These are phyloP conservation scores for Suillus paluster DNA, from an alignment of 768 basidiomycete species.

Conservation along the genomic window DNA sequence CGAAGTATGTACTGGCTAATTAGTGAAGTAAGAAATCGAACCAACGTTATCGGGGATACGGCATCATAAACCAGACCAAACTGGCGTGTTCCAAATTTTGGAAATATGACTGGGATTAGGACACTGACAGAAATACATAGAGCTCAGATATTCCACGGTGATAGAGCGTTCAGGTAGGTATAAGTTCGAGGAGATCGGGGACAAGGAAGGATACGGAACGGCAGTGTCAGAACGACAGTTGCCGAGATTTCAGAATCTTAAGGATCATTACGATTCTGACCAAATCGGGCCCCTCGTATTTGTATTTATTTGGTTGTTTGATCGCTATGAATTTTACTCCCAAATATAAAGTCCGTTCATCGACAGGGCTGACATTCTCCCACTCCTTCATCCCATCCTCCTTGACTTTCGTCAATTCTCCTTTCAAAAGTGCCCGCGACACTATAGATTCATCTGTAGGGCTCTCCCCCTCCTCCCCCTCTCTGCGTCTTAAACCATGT, in stretches of 20 bases:
- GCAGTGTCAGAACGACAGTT: background rate
- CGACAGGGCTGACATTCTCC: constrained; percentile 33
- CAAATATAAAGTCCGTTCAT: constrained; percentile 39
- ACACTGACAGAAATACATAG: too few relatives aligned
- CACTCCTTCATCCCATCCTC: constrained; percentile 32
- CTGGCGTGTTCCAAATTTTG: too few relatives aligned
- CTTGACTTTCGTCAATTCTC: constrained; percentile 12
- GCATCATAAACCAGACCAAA: too few relatives aligned
- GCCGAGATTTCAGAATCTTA: constrained; percentile 30
- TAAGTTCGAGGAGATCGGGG: too few relatives aligned
- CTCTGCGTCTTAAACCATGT: constrained; percentile 22
- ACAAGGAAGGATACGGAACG: constrained; percentile 27
- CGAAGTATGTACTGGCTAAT: background rate
- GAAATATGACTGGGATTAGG: too few relatives aligned
- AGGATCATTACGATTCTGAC: constrained; percentile 25
- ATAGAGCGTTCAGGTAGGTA: background rate
- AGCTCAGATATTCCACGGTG: too few relatives aligned
- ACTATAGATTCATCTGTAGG: constrained; percentile 37
- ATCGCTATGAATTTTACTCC: constrained; percentile 31
- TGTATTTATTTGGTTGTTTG: constrained; percentile 28
- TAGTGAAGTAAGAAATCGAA: background rate
- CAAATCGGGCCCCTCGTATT: constrained; percentile 22
- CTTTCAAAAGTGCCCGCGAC: constrained; percentile 18
- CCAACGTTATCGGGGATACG: background rate
- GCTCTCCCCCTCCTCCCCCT: constrained; percentile 15